Base-by-base conservation (phyloP, 1,139 yeast species). In the Kazachstania sp. region DNA sequence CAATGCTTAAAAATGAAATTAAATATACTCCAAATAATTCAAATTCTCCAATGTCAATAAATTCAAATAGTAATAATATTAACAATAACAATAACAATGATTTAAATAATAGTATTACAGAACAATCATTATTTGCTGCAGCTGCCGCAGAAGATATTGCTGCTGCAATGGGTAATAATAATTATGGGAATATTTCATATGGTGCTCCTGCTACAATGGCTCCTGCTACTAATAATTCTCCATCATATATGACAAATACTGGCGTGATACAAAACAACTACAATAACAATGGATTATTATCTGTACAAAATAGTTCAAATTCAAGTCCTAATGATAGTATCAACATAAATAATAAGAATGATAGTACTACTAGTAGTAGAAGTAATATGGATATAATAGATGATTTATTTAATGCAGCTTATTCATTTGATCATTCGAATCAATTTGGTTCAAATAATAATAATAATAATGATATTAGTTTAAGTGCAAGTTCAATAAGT, bases 371-470 rank as follows among this genome's bases (percentile, higher is more conserved):
- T n/a, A n/a, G n/a, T n/a, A n/a, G 19, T 18, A 28, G 41, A 7
- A 37, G 39, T 15, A 38, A 38, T 19, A 39, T 39, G 42, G 35
- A 29, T 19, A 39, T 39, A 13, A 39, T 39, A 16, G 42, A 39
- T 20, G 28, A 39, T 30, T 31, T 39, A 18, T 39, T 39, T 23
- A 39, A 39, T 31, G 42, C 42, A 29, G 42, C 42, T 4, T 39
- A 39, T 30, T 20, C 42, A 2, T 39, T 39, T 3, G 42, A 39
- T 20, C 19, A 15, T 28, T 20, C 39, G 3, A 9, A 18, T 15
- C 29, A 38, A 15, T 28, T 16, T 16, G 29, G n/a, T 12, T 9
- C n/a, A 2, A 20, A n/a, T n/a, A n/a, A 20, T 18, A 19, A 18
- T 11, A 19, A 20, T 19, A 19, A 36, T 12, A 19, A 39, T 13